A percentile compares a stretch with the other conserved stretches of the same genome.
These are phyloP conservation scores for Oenanthe sinensis DNA, from an alignment of 129 eudicot genomes.

Conservation along the genomic window DNA sequence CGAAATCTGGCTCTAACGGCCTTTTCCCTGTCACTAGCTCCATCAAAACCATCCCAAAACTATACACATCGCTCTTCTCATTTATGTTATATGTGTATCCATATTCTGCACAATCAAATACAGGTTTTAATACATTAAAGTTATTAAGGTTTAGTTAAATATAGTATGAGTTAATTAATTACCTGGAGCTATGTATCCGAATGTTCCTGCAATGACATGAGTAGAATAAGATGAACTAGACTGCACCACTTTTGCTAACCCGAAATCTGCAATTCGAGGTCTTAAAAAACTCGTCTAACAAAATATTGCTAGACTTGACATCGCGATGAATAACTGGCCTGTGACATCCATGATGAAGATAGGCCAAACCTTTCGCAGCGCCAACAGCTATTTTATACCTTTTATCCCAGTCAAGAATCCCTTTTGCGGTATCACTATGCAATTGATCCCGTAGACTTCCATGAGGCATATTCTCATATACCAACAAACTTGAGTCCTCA, in stretches of 20 bases:
- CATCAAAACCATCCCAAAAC: constrained; percentile 8
- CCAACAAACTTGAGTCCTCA: constrained; percentile 11
- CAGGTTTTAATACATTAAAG: not conserved
- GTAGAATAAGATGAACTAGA: constrained; percentile 2
- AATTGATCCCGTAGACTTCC: constrained; percentile 9
- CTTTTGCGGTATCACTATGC: not conserved
- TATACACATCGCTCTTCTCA: constrained; percentile 6
- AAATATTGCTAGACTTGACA: constrained; percentile 12
- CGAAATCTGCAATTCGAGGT: constrained; percentile 12
- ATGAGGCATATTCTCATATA: constrained; percentile 4
- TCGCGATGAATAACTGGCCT: constrained; percentile 12
- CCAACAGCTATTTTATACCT: constrained; percentile 12
- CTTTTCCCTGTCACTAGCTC: constrained; percentile 11
- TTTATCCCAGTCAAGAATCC: not conserved
- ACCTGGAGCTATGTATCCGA: constrained; percentile 11
- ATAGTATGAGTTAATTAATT: not conserved
- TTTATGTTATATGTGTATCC: not conserved
- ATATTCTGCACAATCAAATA: constrained; percentile 1
- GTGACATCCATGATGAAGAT: constrained; percentile 7
- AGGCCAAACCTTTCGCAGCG: constrained; percentile 1
- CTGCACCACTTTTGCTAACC: constrained; percentile 6
- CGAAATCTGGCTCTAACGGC: not conserved
- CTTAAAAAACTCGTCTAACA: constrained; percentile 9
- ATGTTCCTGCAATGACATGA: constrained; percentile 8
- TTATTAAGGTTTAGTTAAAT: not conserved